Percentiles rank a stretch among this genome's conserved stretches.
phyloP scores from a whole-genome alignment of 2,329 filamentous ascomycete genomes.

The Fusarium temperatum region DNA sequence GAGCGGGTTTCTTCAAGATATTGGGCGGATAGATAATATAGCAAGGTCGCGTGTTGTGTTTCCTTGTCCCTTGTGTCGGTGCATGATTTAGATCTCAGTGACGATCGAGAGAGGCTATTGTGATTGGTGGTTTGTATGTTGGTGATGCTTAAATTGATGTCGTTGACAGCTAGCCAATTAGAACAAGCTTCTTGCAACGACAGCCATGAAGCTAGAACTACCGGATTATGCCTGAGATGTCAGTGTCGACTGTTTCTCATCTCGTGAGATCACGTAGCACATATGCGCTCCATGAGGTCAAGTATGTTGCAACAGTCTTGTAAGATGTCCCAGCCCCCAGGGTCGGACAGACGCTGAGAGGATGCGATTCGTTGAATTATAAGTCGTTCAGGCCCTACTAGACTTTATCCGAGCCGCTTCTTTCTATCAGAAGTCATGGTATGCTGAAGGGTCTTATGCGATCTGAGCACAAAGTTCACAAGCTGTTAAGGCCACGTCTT shows the following conservation, averaged over 20 bases:
- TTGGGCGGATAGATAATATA: neutral
- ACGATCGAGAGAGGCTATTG: neutral
- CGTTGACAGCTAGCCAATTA: neutral
- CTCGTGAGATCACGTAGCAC: neutral
- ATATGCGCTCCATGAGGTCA: neutral
- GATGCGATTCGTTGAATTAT: neutral
- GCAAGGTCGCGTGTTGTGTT: neutral
- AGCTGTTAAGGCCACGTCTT: neutral
- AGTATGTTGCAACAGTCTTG: neutral
- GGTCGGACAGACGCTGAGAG: neutral
- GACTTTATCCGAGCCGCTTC: accelerated
- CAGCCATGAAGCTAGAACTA: neutral
- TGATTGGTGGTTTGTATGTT: neutral
- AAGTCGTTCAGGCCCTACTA: neutral
- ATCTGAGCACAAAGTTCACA: neutral
- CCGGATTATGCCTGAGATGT: no score
- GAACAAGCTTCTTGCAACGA: neutral
- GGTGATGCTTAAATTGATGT: neutral
- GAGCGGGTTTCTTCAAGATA: neutral
- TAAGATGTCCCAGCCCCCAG: neutral
- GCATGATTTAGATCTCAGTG: neutral
- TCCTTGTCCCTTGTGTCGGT: neutral
- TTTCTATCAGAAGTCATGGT: accelerated
- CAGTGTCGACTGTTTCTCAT: no score
- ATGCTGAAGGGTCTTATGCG: neutral